phyloP scores from a whole-genome alignment of 306 rosid genomes.

The Vicia villosa region DNA sequence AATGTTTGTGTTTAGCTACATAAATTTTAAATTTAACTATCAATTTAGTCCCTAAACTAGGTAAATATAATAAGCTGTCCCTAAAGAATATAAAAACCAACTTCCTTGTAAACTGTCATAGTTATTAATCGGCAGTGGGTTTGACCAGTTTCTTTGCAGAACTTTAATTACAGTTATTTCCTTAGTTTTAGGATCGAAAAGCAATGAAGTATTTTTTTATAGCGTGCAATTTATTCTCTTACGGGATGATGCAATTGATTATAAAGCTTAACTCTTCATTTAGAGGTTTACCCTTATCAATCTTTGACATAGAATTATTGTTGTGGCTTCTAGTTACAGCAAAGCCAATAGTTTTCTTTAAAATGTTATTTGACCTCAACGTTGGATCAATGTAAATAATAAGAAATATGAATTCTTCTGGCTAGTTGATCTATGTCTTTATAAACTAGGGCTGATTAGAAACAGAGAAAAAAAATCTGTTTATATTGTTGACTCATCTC shows the following conservation, averaged over 20 bases:
- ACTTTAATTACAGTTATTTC: background rate
- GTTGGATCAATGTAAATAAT: background rate
- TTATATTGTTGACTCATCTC: constrained; percentile 12
- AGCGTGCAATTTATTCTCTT: constrained; percentile 10
- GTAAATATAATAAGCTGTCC: background rate
- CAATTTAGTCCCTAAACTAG: background rate
- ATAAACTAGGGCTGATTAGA: background rate
- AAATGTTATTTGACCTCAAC: background rate
- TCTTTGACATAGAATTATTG: background rate
- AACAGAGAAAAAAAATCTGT: background rate
- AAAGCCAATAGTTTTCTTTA: background rate
- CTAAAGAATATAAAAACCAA: background rate
- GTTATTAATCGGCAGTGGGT: background rate
- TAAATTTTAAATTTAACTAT: background rate
- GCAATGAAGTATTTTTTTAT: background rate
- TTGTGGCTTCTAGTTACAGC: background rate
- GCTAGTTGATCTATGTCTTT: background rate
- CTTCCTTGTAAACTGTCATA: constrained; percentile 1
- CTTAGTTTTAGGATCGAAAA: background rate
- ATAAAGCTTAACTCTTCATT: constrained; percentile 7
- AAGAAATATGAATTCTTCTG: background rate
- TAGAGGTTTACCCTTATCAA: background rate
- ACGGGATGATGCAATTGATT: background rate
- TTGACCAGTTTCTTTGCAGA: background rate
- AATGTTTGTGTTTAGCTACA: background rate